phyloP scores from a whole-genome alignment of 2,329 filamentous ascomycete species.

The Gremmenia infestans region DNA sequence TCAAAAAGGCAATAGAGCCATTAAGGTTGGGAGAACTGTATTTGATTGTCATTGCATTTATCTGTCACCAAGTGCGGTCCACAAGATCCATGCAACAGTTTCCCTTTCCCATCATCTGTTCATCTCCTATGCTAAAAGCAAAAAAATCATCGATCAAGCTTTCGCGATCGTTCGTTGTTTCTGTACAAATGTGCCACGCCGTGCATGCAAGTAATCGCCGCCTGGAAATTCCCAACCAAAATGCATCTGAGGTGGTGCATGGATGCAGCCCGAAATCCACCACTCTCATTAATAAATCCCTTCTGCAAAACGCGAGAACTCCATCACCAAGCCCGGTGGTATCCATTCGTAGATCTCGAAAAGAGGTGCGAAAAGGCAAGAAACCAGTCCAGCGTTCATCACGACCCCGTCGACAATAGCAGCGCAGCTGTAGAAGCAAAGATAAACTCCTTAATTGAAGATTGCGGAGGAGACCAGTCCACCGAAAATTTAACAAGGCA shows the following conservation, averaged over 20 bases:
- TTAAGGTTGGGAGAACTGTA: not conserved
- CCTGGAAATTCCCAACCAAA: not conserved
- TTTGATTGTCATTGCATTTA: not conserved
- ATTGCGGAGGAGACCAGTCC: constrained; percentile 6
- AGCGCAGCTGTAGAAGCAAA: not conserved
- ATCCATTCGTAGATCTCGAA: not conserved
- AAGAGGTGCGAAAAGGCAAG: not conserved
- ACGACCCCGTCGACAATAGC: not conserved
- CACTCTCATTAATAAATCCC: not conserved
- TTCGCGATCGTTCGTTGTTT: not conserved
- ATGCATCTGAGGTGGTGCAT: not conserved
- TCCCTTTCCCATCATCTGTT: not conserved
- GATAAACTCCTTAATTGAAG: not conserved
- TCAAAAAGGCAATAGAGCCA: not conserved
- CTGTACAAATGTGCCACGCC: not conserved
- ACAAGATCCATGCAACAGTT: not conserved
- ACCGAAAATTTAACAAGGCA: constrained; percentile 1
- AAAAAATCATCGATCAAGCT: not conserved
- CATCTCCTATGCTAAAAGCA: not conserved
- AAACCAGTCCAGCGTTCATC: not conserved
- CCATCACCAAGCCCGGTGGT: not conserved
- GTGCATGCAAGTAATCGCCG: not conserved
- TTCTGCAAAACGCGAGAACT: not conserved
- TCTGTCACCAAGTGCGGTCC: not conserved
- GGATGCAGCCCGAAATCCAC: not conserved